Conservation (phyloP, 139 green algal genomes). For the Chlamydomonas eustigma region DNA sequence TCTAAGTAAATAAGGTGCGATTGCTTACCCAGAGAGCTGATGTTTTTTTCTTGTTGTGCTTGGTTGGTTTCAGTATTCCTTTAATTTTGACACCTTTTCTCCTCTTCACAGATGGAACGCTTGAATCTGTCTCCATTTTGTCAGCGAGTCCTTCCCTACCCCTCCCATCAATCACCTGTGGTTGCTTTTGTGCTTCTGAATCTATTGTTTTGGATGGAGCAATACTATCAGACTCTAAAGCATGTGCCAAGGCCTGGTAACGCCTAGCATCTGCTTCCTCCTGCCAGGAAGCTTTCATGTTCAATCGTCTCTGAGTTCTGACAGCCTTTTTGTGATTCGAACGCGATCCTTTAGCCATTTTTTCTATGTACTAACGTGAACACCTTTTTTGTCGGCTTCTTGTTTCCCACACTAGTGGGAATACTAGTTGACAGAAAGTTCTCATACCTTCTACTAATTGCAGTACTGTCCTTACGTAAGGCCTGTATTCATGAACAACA, state of each 20-base stretch:
- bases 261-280: background rate
- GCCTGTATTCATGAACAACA: no score
- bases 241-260: background rate
- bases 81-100: background rate
- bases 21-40: slow-evolving; percentile 3
- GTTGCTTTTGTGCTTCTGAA: background rate
- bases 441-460: background rate
- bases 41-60: slow-evolving; percentile 2
- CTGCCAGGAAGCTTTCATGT: background rate
- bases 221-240: background rate
- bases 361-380: no score
- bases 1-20: no score
- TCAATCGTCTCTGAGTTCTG: background rate
- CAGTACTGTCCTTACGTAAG: no score
- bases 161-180: background rate
- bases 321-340: slow-evolving; percentile 5
- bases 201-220: background rate
- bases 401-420: no score
- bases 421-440: no score
- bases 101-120: background rate
- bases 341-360: slow-evolving; percentile 4
- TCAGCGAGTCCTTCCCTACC: background rate
- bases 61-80: background rate
- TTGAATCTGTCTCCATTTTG: background rate
- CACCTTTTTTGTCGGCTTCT: no score